Evolutionary conservation across 176 grass and related monocot genomes (phyloP), one percentile per base, ranked within the genome.

Genomic region (Dactylis glomerata): DNA sequence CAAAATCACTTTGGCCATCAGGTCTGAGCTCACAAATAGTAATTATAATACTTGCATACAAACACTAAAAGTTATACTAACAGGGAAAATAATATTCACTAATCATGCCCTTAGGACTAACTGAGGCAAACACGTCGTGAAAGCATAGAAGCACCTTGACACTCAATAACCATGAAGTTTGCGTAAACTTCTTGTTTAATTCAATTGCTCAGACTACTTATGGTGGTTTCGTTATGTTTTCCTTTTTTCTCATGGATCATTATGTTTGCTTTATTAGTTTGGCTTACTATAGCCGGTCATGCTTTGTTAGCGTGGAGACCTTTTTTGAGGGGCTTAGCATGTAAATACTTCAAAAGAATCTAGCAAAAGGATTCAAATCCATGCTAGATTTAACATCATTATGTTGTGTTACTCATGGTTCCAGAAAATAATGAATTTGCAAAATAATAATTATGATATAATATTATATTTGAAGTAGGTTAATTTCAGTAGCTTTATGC

Each of bases 371-470:
- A 11, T 28, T 61, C 23, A 20, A 46, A 61, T 28, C 55, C 37
- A 65, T 66, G 33, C 49, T 81, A 24, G 10, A 40, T 74, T 19
- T 59, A 63, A 64, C 44, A 87, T 87, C 45, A 54, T 66, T 67
- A 31, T 44, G 3, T 12, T 9, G 1, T 54, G 76, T 12, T 63
- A 26, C 66, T 81, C 34, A 42, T 74, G 33, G 23, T 61, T 75
- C 59, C 33, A 87, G 12, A 41, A 41, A 81, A 44, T 32, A 74
- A 32, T 66, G 31, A 65, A 10, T 74, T 42, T 75, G 57, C 27
- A 75, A 40, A 31, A 20, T 86, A 31, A 20, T 86, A 52, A 58
- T 71, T 22, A 6, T 47, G 22, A 73, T 73, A 33, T 24, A 42
- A 75, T 32, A 56, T 87, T 45, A 56, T 67, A 55, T 56, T 67